Evolutionary conservation across 257 asterid species (phyloP).

Genomic region (Scutellaria galericulata): DNA sequence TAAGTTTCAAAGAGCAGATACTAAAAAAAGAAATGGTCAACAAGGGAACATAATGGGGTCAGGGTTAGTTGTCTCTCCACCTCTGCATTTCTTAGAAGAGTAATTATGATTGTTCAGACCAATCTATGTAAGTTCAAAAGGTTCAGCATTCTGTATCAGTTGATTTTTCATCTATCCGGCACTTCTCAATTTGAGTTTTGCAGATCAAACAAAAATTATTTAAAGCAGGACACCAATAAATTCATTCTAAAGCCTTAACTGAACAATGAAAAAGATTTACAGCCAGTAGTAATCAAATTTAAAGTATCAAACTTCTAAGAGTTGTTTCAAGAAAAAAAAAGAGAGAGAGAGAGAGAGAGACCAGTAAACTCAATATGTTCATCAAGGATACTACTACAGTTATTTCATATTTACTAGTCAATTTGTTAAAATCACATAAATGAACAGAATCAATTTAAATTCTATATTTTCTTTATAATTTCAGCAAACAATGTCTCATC

Average conservation of each 20-base stretch:
- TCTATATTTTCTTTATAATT: background rate
- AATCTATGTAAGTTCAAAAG: constrained; percentile 7
- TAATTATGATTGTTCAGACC: constrained; percentile 1
- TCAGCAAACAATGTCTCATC: constrained; percentile 11
- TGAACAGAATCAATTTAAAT: background rate
- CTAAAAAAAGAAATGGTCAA: constrained; percentile 6
- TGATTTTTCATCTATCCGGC: background rate
- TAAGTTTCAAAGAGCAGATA: background rate
- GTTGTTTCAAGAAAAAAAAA: background rate
- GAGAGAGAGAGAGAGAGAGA: too few species aligned
- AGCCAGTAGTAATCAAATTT: constrained; percentile 18
- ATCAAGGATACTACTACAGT: constrained; percentile 4
- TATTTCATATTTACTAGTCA: constrained; percentile 10
- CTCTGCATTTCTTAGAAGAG: constrained; percentile 12
- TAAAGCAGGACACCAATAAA: background rate
- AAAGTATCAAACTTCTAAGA: background rate
- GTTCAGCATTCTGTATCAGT: constrained; percentile 2
- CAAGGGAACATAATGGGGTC: constrained; percentile 15
- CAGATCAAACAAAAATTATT: background rate
- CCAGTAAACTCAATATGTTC: background rate
- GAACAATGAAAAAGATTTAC: constrained; percentile 2
- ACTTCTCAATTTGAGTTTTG: constrained; percentile 17
- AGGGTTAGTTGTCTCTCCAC: constrained; percentile 17
- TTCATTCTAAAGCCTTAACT: constrained; percentile 5
- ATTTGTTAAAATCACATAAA: background rate